A percentile compares a stretch with the other conserved stretches of the same genome.
Conservation (phyloP, 2,329 filamentous ascomycete species). For the Claviceps sp. region DNA sequence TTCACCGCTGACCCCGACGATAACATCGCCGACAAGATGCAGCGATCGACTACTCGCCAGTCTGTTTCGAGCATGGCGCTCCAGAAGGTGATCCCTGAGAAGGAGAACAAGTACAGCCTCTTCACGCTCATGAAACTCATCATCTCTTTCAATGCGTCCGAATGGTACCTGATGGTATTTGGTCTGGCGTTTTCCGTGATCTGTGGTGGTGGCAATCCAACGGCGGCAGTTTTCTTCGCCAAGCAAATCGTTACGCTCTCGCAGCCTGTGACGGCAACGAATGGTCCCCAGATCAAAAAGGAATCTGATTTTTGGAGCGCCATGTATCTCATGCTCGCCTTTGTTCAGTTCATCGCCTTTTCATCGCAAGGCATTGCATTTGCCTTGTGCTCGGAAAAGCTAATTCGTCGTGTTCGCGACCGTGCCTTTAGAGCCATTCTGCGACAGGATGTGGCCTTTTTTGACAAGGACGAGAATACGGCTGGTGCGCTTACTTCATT, state of each 20-base stretch:
- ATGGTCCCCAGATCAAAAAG: conserved; percentile 44
- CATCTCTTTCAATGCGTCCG: conserved; percentile 61
- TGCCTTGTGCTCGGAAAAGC: conserved; percentile 71
- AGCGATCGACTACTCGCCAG: conserved; percentile 39
- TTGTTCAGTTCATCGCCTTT: conserved; percentile 59
- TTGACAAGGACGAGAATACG: conserved; percentile 80
- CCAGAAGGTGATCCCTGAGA: conserved; percentile 36
- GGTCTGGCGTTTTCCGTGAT: conserved; percentile 64
- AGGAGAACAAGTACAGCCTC: conserved; percentile 48
- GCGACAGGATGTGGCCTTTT: conserved; percentile 85
- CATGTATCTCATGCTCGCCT: conserved; percentile 78
- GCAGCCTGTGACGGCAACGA: conserved; percentile 31
- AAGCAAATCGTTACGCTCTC: conserved; percentile 70
- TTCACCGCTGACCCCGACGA: conserved; percentile 47
- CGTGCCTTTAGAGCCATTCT: conserved; percentile 75
- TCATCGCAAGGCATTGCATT: conserved; percentile 58
- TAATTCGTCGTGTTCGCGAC: conserved; percentile 73
- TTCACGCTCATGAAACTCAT: conserved; percentile 71
- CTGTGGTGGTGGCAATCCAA: conserved; percentile 69
- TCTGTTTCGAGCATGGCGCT: conserved; percentile 60
- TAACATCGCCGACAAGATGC: conserved; percentile 43
- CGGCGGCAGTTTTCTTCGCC: conserved; percentile 60
- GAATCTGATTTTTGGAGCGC: conserved; percentile 75
- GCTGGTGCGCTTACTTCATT: conserved; percentile 81
- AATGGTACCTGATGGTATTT: conserved; percentile 57